Base-by-base conservation (phyloP, 139 green algal species). In the Chlorella sp. region DNA sequence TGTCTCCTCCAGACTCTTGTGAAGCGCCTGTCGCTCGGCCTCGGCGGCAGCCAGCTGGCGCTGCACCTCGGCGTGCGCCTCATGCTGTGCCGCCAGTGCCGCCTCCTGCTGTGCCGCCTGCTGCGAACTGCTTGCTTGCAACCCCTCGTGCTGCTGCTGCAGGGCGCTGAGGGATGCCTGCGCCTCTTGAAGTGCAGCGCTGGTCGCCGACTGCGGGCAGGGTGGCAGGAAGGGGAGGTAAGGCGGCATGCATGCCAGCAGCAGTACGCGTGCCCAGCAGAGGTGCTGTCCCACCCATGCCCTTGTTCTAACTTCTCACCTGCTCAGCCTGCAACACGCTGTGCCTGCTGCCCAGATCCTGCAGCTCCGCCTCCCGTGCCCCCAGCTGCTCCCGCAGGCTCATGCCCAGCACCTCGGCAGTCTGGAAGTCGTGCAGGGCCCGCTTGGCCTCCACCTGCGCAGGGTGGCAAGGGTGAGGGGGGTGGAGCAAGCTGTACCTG, bases 301-400 rank as follows among this genome's bases (percentile, higher is more conserved):
- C 11, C 7, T 11, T 55, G 7, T 11, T 11, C 44, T 7, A 7
- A 17, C 44, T 11, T 11, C 51, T 21, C 2, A 21, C 51, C 51
- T 67, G 41, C 79, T 72, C 41, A 39, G 18, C 12, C 64, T 76
- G 64, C 79, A 84, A 30, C 13, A 11, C 28, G 12, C 17, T 44
- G 32, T 80, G 65, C 57, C 83, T 62, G 3, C 38, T 38, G 5
- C 36, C 5, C 56, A 81, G 36, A 57, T 82, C 67, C 62, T 41
- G 51, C 57, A 88, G 69, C 56, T 88, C 78, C 0, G 28, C 68
- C 15, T 56, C 57, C 41, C 89, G 85, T 39, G n/a, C 84, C 30
- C 85, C 60, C 82, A 91, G 85, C 79, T 89, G 87, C 68, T 85
- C 56, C 64, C 85, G 78, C 17, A 89, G 74, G 25, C 87, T 84